phyloP scores from a whole-genome alignment of 1,139 yeast genomes.

The Saccharomyces hybrid region DNA sequence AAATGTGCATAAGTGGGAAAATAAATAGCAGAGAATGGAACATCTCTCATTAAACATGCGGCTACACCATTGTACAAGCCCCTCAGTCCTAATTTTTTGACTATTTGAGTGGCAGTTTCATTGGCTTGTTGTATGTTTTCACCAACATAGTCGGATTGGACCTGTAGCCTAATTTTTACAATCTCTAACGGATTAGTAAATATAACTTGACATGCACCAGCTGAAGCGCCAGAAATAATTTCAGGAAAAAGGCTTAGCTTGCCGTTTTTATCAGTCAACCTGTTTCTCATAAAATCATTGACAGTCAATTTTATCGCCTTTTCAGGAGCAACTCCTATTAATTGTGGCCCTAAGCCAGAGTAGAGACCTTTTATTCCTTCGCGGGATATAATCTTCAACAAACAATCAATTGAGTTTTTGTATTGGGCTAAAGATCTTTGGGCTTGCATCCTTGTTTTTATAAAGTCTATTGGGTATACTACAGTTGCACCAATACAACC shows the following conservation, averaged over 20 bases:
- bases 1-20: slow-evolving; percentile 96
- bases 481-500: slow-evolving; percentile 98
- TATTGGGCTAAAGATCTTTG: slow-evolving; percentile 65
- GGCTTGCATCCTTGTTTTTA: slow-evolving; percentile 96
- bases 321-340: slow-evolving; percentile 97
- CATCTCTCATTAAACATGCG: slow-evolving; percentile 91
- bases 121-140: slow-evolving; percentile 23
- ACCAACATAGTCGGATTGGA: slow-evolving; percentile 61
- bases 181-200: slow-evolving; percentile 95
- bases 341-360: slow-evolving; percentile 89
- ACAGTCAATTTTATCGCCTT: slow-evolving; percentile 95
- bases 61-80: slow-evolving; percentile 89
- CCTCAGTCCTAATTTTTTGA: slow-evolving; percentile 67
- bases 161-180: slow-evolving; percentile 89
- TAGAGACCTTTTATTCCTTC: slow-evolving; percentile 90
- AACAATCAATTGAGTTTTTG: slow-evolving; percentile 79
- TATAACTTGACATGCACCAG: slow-evolving; percentile 94
- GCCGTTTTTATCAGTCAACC: slow-evolving; percentile 51
- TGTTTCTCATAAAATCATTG: slow-evolving; percentile 76
- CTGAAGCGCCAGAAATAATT: slow-evolving; percentile 80
- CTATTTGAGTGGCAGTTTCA: slow-evolving; percentile 62
- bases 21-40: slow-evolving; percentile 93
- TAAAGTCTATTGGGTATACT: slow-evolving; percentile 95
- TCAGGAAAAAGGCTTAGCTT: slow-evolving; percentile 64
- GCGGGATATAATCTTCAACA: slow-evolving; percentile 59